phyloP scores from a whole-genome alignment of 2,329 filamentous ascomycete species.

The Ophiostoma ulmi region DNA sequence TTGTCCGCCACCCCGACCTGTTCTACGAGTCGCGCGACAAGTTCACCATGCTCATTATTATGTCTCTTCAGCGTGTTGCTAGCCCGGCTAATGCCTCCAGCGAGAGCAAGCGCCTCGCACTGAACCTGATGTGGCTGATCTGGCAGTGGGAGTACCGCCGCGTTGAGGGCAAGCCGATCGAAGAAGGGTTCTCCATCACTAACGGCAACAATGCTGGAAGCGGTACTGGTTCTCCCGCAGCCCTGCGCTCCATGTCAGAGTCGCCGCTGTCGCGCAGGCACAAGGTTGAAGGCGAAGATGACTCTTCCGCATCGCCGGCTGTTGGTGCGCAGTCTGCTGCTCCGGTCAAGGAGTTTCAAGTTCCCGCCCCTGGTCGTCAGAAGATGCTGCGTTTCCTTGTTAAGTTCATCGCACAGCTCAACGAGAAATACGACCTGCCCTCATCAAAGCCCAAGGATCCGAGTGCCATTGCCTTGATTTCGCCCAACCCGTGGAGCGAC shows the following conservation, averaged over 20 bases:
- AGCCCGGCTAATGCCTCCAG: slow-evolving; percentile 76
- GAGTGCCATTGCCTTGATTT: slow-evolving; percentile 40
- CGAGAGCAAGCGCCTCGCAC: slow-evolving; percentile 83
- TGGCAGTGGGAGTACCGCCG: slow-evolving; percentile 89
- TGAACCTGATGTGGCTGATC: slow-evolving; percentile 86
- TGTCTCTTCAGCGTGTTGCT: slow-evolving; percentile 82
- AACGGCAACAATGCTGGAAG: not conserved
- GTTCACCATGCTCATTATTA: slow-evolving; percentile 83
- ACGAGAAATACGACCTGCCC: slow-evolving; percentile 75
- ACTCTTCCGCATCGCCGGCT: slow-evolving; percentile 29
- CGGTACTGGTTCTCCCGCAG: slow-evolving; percentile 26
- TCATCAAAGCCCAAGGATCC: slow-evolving; percentile 61
- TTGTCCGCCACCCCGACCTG: slow-evolving; percentile 84
- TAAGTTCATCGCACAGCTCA: slow-evolving; percentile 85
- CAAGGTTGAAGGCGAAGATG: slow-evolving; percentile 57
- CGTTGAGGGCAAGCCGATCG: slow-evolving; percentile 53
- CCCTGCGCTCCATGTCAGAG: slow-evolving; percentile 48
- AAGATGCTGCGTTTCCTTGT: slow-evolving; percentile 93
- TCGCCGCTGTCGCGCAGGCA: slow-evolving; percentile 73
- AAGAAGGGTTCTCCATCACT: slow-evolving; percentile 16
- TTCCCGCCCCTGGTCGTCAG: slow-evolving; percentile 61
- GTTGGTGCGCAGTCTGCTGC: slow-evolving; percentile 30
- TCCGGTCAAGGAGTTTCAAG: slow-evolving; percentile 61
- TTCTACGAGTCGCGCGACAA: slow-evolving; percentile 95
- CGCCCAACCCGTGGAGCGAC: slow-evolving; percentile 59